Evolutionary conservation across 306 rosid genomes (phyloP).

Genomic region (Ochetophila trinervis): DNA sequence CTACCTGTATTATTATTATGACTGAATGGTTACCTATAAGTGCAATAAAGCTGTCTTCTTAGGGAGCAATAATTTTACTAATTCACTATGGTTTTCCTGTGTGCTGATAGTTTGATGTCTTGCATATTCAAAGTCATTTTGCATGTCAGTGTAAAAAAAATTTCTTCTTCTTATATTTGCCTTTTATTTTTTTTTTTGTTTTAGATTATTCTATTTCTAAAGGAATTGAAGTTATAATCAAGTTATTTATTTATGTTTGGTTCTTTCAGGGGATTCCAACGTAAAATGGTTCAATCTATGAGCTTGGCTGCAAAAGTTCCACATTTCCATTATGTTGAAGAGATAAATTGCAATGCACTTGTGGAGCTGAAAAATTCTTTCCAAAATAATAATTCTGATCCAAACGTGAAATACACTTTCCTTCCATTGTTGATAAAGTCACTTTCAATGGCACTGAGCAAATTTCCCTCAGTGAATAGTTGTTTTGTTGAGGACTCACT

Average conservation of each 20-base stretch:
- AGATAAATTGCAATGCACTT: conserved; percentile 71
- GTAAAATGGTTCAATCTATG: conserved; percentile 86
- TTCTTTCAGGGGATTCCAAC: conserved; percentile 78
- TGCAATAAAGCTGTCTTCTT: too few species aligned
- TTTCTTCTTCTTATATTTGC: too few species aligned
- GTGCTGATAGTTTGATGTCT: too few species aligned
- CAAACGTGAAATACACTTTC: conserved; percentile 75
- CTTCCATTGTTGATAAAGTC: conserved; percentile 82
- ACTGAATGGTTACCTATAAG: too few species aligned
- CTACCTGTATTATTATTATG: too few species aligned
- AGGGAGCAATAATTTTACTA: too few species aligned
- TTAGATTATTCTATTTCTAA: conserved; percentile 1
- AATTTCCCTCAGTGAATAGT: conserved; percentile 74
- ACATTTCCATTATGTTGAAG: conserved; percentile 90
- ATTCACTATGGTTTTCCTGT: too few species aligned
- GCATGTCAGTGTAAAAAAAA: too few species aligned
- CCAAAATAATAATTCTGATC: conserved; percentile 60
- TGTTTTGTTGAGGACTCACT: conserved; percentile 73
- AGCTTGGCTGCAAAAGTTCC: conserved; percentile 85
- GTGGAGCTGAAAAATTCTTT: conserved; percentile 72
- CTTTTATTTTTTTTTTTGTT: too few species aligned
- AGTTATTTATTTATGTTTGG: conserved; percentile 16
- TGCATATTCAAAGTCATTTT: too few species aligned
- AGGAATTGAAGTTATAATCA: neutral
- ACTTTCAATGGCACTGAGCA: conserved; percentile 73